Base-by-base conservation (phyloP, 192 early-diverging fungal species). In the Thoreauomyces humboldtii region DNA sequence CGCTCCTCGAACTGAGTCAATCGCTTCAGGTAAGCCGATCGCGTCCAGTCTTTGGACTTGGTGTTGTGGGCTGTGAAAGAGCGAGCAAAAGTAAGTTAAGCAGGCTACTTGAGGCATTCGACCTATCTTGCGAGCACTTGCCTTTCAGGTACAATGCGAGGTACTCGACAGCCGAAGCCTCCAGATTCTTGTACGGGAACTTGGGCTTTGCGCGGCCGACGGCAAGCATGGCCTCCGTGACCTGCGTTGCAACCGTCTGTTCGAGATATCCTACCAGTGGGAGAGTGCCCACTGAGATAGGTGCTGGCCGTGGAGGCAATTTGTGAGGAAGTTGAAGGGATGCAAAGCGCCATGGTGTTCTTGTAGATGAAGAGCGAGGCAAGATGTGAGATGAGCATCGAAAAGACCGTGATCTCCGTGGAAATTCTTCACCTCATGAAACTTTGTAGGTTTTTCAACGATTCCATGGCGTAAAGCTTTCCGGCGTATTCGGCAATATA, bases 251-350 rank as follows among this genome's bases (percentile, higher is more conserved):
- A 4, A 83, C 63, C 0, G 81, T 72, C 44, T 83, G 80, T 51
- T 85, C 83, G 25, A 85, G 46, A 38, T 80, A 85, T 9, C 81
- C 80, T n/a, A 78, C 64, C 29, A 85, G 27, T 7, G 83, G 83
- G 6, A 85, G 63, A 11, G 56, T 37, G 1, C 60, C 54, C 1
- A 82, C 42, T 19, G 52, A 43, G 22, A 85, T 75, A 11, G 70
- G 63, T 0, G 70, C 67, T 2, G 42, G 27, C 47, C 61, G 73
- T 19, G 81, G 83, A 12, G 83, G 83, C 21, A 84, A 70, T 47
- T 82, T 83, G 25, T 50, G 62, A 14, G 83, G 83, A 4, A 81
- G 62, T 25, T 60, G 57, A 25, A 83, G 61, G 32, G 70, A 58
- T 12, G 55, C 45, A 53, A 58, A 85, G 5, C 50, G 41, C 79